phyloP scores from a whole-genome alignment of 192 early-diverging fungal species.

The Bifiguratus adelaidae region DNA sequence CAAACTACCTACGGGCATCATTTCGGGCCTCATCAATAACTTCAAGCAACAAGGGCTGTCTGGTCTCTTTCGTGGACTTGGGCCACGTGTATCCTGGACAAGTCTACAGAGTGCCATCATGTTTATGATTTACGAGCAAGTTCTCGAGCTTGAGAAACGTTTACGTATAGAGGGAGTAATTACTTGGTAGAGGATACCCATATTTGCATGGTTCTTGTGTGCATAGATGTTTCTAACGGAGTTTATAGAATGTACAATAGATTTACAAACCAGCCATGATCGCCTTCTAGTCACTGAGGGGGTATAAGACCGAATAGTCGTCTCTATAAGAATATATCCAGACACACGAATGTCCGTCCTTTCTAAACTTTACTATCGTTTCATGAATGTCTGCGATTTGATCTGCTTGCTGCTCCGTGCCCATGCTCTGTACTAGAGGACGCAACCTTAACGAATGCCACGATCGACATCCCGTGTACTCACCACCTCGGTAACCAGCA shows the following conservation, averaged over 20 bases:
- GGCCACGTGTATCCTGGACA: slow-evolving; percentile 65
- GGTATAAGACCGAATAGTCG: slow-evolving; percentile 50
- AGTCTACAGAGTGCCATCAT: slow-evolving; percentile 53
- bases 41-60: slow-evolving; percentile 35
- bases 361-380: slow-evolving; percentile 9
- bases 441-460: background rate
- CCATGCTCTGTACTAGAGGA: background rate
- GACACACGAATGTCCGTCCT: slow-evolving; percentile 32
- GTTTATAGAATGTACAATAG: no score
- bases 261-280: no score
- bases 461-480: slow-evolving; percentile 8
- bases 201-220: no score
- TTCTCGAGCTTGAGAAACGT: slow-evolving; percentile 34
- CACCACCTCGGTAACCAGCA: slow-evolving; percentile 45
- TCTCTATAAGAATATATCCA: slow-evolving; percentile 67
- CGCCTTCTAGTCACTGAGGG: no score
- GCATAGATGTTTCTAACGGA: no score
- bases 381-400: background rate
- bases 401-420: slow-evolving; percentile 12
- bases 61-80: slow-evolving; percentile 65
- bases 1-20: slow-evolving; percentile 33
- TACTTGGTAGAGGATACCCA: no score
- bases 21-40: slow-evolving; percentile 44
- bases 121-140: slow-evolving; percentile 67
- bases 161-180: no score